A percentile compares a stretch with the other conserved stretches of the same genome.
These are phyloP conservation scores for Ramularia endophylla DNA, from an alignment of 2,329 filamentous ascomycete species.

Conservation along the genomic window DNA sequence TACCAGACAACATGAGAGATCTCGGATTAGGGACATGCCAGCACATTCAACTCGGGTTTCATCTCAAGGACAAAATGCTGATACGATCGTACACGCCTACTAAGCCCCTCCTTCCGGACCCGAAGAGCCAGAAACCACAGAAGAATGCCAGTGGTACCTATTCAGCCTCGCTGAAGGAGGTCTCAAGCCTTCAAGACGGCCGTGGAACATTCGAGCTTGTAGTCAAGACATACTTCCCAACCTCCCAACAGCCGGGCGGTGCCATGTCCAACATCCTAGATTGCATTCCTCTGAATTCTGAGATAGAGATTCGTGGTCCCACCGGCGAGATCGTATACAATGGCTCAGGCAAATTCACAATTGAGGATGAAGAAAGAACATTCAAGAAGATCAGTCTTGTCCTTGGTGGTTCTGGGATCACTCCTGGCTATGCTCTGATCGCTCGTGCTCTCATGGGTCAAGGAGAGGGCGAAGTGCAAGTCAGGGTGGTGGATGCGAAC, in stretches of 20 bases:
- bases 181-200: no score
- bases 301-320: constrained; percentile 48
- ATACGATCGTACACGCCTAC: no score
- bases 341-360: constrained; percentile 42
- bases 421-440: constrained; percentile 48
- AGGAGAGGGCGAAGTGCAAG: constrained; percentile 30
- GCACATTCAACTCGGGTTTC: no score
- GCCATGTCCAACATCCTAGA: constrained; percentile 50
- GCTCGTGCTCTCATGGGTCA: constrained; percentile 35
- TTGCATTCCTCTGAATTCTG: constrained; percentile 43
- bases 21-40: no score
- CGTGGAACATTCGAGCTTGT: constrained; percentile 48
- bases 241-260: constrained; percentile 44
- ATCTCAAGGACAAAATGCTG: no score
- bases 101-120: no score
- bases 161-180: no score
- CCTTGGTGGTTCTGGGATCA: constrained; percentile 48
- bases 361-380: constrained; percentile 36
- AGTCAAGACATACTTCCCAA: constrained; percentile 49
- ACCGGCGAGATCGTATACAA: constrained; percentile 47
- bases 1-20: no score
- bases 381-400: constrained; percentile 46
- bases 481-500: constrained; percentile 45
- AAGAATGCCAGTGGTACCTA: no score
- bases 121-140: no score